phyloP scores from a whole-genome alignment of 257 asterid species.

The Penstemon eatonii region DNA sequence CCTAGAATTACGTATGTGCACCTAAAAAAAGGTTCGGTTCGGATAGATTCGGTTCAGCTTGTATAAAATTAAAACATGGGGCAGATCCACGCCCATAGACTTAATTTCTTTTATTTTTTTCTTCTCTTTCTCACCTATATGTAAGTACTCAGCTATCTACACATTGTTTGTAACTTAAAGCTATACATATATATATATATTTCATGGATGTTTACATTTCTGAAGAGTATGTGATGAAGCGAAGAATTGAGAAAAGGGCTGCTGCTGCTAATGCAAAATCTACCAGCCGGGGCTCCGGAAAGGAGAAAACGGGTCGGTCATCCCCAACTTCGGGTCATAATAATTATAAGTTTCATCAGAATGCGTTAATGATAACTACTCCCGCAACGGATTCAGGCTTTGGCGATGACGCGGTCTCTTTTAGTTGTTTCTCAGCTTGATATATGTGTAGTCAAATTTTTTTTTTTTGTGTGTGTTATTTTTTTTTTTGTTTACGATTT shows the following conservation, averaged over 20 bases:
- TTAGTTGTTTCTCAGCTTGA: background rate
- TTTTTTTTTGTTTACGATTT: no score
- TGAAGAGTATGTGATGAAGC: slow-evolving; percentile 42
- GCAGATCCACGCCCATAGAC: slow-evolving; percentile 23
- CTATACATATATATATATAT: background rate
- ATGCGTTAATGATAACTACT: no score
- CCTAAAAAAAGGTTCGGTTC: slow-evolving; percentile 12
- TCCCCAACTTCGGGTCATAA: no score
- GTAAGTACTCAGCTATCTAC: no score
- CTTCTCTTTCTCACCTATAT: no score
- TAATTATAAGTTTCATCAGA: background rate
- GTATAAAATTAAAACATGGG: slow-evolving; percentile 33
- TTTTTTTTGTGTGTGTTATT: no score
- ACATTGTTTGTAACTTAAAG: no score
- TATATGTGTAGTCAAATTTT: no score
- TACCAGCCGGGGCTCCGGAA: no score
- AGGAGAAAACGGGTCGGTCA: no score
- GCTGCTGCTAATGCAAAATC: slow-evolving; percentile 1
- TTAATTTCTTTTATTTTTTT: background rate
- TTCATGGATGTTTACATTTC: slow-evolving; percentile 52
- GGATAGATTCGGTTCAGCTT: background rate
- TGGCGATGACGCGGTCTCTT: background rate
- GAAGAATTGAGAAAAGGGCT: slow-evolving; percentile 39
- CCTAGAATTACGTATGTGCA: background rate
- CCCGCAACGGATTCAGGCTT: no score